Percentiles rank a stretch among this genome's conserved stretches.
These are phyloP conservation scores for Phaseolus coccineus DNA, from an alignment of 331 rosid genomes.

Conservation along the genomic window DNA sequence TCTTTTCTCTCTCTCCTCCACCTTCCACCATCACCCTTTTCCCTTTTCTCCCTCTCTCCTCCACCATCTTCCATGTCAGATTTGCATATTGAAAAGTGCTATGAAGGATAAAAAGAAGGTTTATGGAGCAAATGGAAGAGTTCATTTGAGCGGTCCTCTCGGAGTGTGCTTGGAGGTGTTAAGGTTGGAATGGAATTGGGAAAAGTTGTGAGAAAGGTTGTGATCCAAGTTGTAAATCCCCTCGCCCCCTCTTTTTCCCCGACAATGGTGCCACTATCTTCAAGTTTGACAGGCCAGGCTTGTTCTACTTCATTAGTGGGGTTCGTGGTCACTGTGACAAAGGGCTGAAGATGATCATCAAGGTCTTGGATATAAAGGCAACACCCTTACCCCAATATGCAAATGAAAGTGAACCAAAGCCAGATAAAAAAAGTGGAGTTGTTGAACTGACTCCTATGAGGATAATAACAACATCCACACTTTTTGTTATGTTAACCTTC, in stretches of 20 bases:
- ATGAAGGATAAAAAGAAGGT: too few relatives aligned
- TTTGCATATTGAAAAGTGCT: too few relatives aligned
- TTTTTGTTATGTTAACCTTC: constrained; percentile 41
- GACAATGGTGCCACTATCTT: constrained; percentile 64
- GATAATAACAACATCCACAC: constrained; percentile 17
- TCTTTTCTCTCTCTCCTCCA: too few relatives aligned
- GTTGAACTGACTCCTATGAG: constrained; percentile 29
- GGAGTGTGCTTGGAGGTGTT: too few relatives aligned
- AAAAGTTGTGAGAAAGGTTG: too few relatives aligned
- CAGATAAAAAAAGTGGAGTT: constrained; percentile 39
- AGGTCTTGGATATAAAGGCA: constrained; percentile 58
- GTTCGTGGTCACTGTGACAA: constrained; percentile 74
- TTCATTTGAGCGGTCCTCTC: too few relatives aligned
- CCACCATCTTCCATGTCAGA: too few relatives aligned
- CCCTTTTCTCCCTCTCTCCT: too few relatives aligned
- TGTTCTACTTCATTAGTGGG: constrained; percentile 93
- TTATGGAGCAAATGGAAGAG: too few relatives aligned
- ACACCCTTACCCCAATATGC: constrained; percentile 49
- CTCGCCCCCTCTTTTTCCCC: constrained; percentile 69
- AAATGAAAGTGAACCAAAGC: constrained; percentile 21
- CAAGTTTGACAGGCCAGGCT: constrained; percentile 62
- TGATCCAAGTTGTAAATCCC: constrained; percentile 48
- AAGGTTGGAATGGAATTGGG: too few relatives aligned
- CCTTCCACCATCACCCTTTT: too few relatives aligned
- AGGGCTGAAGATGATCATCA: constrained; percentile 77